Conservation (phyloP, 208 protist genomes). For the Wallacemonas sp. region DNA sequence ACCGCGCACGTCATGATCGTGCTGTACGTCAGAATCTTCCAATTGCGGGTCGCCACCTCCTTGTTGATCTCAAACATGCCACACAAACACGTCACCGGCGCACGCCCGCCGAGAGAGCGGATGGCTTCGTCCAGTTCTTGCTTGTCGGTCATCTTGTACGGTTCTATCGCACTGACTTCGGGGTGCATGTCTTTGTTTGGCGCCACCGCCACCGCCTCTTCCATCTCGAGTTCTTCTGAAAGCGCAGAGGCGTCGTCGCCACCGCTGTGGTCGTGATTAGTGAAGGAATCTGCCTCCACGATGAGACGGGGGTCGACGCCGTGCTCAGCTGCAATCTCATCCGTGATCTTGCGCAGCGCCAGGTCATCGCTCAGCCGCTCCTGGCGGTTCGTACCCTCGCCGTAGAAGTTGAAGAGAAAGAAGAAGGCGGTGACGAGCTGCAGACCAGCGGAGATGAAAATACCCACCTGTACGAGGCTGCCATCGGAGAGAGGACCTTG, state of each 20-base stretch:
- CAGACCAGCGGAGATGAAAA: conserved; percentile 53
- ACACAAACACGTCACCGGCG: conserved; percentile 11
- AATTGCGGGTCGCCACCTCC: conserved; percentile 40
- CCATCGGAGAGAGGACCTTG: conserved; percentile 56
- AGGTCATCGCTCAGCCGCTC: conserved; percentile 33
- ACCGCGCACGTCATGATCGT: conserved; percentile 47
- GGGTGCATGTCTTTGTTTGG: neutral
- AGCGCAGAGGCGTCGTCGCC: neutral
- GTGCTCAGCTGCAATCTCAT: conserved; percentile 15
- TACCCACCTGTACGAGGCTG: conserved; percentile 36
- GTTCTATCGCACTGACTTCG: neutral
- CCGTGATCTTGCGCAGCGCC: neutral
- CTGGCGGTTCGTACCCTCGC: conserved; percentile 52
- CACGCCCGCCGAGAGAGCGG: neutral
- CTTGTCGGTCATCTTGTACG: conserved; percentile 3
- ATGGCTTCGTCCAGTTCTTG: conserved; percentile 6
- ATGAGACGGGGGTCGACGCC: too few species aligned
- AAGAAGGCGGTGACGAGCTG: conserved; percentile 54
- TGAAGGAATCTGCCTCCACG: too few species aligned
- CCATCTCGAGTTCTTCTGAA: neutral
- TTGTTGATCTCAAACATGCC: conserved; percentile 36
- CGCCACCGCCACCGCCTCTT: neutral
- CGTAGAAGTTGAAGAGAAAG: conserved; percentile 72
- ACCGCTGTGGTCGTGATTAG: conserved; percentile 13
- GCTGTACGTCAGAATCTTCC: conserved; percentile 46